Base-by-base conservation (phyloP, 2,329 filamentous ascomycete genomes). In the Sporothrix humicola region DNA sequence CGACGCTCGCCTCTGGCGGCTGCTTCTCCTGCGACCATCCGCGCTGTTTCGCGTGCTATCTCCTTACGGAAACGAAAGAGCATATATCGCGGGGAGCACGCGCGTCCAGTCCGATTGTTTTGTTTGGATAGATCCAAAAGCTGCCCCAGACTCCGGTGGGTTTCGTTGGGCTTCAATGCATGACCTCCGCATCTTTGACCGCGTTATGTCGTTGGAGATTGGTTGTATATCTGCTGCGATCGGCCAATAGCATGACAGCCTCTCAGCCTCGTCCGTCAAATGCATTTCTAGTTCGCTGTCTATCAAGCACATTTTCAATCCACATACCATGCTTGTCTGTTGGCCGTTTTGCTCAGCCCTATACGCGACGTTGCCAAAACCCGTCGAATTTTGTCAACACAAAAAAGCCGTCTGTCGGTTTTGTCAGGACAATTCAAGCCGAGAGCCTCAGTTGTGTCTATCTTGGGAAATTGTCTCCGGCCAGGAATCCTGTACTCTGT, bases 121-220 rank as follows among this genome's bases (percentile, higher is more conserved):
- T 46, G 42, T 48, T 37, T 56, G 50, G 50, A 44, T 15, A 44
- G n/a, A 69, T 44, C 15, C 42, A 20, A 26, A 54, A 37, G 48
- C 20, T 31, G 15, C 46, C 44, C 65, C 46, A 12, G 46, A 12
- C 52, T 37, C 26, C n/a, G 17, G 15, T 20, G 66, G 37, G 31
- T 46, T 20, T 65, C 59, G 15, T 72, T 72, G 59, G 70, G 70
- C 70, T 72, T 58, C 70, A 72, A 72, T 72, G 70, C 58, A 66
- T 72, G 56, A 48, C 42, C 54, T 15, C 69, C 37, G 12, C 52
- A 71, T 46, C 3, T 20, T 12, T 26, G 46, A 15, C 63, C 63
- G 44, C 20, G 63, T 50, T n/a, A 6, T 52, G 15, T 52, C 26
- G 65, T 52, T 68, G 46, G 23, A 31, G 31, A 37, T 37, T 37